Evolutionary conservation across 2,329 filamentous ascomycete species (phyloP).

Genomic region (Penicillium sp.): DNA sequence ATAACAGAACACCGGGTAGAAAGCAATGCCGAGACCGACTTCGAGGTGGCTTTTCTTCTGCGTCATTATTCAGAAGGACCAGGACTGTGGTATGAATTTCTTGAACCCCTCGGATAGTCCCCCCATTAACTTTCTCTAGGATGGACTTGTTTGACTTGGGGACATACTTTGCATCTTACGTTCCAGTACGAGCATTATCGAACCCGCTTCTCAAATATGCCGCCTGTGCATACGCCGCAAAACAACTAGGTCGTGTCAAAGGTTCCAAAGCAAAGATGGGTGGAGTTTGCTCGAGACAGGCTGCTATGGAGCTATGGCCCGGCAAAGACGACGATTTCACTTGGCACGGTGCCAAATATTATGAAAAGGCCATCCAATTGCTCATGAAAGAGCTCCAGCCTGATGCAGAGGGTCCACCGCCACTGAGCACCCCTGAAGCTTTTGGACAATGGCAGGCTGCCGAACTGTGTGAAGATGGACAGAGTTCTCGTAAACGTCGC

Average conservation of each 20-base stretch:
- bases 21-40: slow-evolving; percentile 45
- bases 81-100: slow-evolving; percentile 54
- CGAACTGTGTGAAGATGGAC: slow-evolving; percentile 33
- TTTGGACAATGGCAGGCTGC: slow-evolving; percentile 39
- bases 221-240: slow-evolving; percentile 63
- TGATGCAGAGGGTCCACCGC: slow-evolving; percentile 34
- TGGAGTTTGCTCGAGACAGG: slow-evolving; percentile 47
- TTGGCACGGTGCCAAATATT: slow-evolving; percentile 63
- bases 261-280: slow-evolving; percentile 54
- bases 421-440: slow-evolving; percentile 35
- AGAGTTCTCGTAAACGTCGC: slow-evolving; percentile 47
- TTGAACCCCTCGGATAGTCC: background rate
- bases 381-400: slow-evolving; percentile 49
- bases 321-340: slow-evolving; percentile 56
- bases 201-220: slow-evolving; percentile 53
- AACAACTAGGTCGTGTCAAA: slow-evolving; percentile 59
- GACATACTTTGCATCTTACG: slow-evolving; percentile 61
- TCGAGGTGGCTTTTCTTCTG: slow-evolving; percentile 61
- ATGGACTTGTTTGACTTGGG: slow-evolving; percentile 52
- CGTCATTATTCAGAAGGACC: slow-evolving; percentile 62
- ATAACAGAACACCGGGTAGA: slow-evolving; percentile 26
- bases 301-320: slow-evolving; percentile 56
- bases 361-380: slow-evolving; percentile 63
- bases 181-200: slow-evolving; percentile 58
- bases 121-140: slow-evolving; percentile 28